Base-by-base conservation (phyloP, 495 filamentous ascomycete species). In the Aspergillus panamensis region DNA sequence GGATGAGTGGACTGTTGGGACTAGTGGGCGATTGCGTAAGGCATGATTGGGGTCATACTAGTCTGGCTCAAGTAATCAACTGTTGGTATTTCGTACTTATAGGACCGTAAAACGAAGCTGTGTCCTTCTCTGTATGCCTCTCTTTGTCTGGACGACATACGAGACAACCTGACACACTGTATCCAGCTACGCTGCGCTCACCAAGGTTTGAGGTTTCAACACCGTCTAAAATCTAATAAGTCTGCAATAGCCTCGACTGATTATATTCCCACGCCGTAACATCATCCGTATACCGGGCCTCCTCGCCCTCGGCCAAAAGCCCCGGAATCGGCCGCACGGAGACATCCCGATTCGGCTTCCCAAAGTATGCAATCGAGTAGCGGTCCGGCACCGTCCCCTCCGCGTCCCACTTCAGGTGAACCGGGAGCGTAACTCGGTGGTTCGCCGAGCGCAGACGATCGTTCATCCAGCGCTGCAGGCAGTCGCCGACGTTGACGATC, bases 401-500 rank as follows among this genome's bases (percentile, higher is more conserved):
- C 4, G 42, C 59, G 3, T 62, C 30, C 29, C n/a, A 1, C 8
- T 21, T 37, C 45, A 39, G 8, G 10, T 29, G 37, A 17, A 33
- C 37, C 17, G 47, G 65, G 14, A 55, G 20, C 1, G 62, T 71
- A 5, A 69, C 65, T 4, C 65, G 65, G 32, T 71, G 68, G 33
- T 62, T 80, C 25, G 74, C 65, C 47, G 70, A 66, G 9, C 61
- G 61, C 48, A 73, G 59, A 8, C 57, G 68, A 67, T 82, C 83
- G 64, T 87, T 87, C 43, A 78, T 86, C 60, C 83, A 76, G 5
- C 82, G 69, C 72, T 83, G 81, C 70, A 87, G 70, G 57, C 82
- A 81, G 62, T 87, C 85, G 1, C 84, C 85, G 39, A 88, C 80
- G 63, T 87, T 88, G 50, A 89, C 74, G 10, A 87, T 82, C 33